Evolutionary conservation across 1,139 yeast species (phyloP), one percentile per base, ranked within the genome.

Genomic region (Geotrichum europaeum): DNA sequence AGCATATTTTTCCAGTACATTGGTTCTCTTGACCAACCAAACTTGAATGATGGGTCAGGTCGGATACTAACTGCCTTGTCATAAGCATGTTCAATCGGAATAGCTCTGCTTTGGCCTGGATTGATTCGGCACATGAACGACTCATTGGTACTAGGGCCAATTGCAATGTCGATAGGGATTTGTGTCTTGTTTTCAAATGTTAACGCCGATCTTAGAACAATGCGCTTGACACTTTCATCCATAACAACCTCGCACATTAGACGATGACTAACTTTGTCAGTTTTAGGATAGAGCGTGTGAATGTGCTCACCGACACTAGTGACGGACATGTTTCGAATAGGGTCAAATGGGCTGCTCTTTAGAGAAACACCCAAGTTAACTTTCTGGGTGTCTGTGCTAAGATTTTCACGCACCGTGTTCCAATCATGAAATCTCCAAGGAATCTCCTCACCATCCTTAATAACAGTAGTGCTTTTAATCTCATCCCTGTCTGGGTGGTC

Each of bases 391-490:
- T 87, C 87, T 1, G 89, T 83, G 64, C 84, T 86, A 61, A 91
- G 76, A 62, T 85, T 84, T 69, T 94, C 96, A 72, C 99, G 85
- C 24, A 91, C 83, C 43, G 81, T 81, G 64, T 89, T 81, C 97
- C 98, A 94, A 69, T 94, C 97, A 69, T 92, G 96, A 76, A 95
- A 95, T 52, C 94, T 85, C 98, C 98, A 95, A 0, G 92, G 87
- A 12, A 83, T 74, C 7, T 75, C 75, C 5, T 81, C 81, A 3
- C 82, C 81, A 53, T 85, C 80, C 55, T 76, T 76, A 28, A 91
- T 72, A 10, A 58, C 18, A n/a, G 62, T 52, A 5, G 51, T 47
- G 15, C 49, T 53, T 12, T 36, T n/a, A 34, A 36, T 36, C 18
- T 58, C 43, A 53, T 71, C 70, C 2, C 69, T 66, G 22, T 68